These are phyloP conservation scores for Podospora anserina DNA, from an alignment of 495 filamentous ascomycete species.

Conservation along the genomic window DNA sequence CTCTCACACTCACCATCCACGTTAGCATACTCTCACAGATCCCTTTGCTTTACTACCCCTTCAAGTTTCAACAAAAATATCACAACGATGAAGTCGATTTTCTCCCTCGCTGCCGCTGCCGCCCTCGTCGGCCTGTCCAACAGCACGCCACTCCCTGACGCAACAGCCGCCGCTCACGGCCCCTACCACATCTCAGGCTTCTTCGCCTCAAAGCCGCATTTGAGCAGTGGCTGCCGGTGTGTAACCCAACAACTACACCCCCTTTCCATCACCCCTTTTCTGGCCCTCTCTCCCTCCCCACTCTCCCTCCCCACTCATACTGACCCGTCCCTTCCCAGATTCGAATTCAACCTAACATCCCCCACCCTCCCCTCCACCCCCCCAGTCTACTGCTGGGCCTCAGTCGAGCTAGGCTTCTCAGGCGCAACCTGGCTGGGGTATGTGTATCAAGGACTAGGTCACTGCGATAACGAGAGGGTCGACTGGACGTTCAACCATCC, in stretches of 20 bases:
- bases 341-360: slow-evolving; percentile 10
- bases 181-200: slow-evolving; percentile 14
- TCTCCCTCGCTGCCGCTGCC: slow-evolving; percentile 3
- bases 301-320: background rate
- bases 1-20: background rate
- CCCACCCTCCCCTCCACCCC: background rate
- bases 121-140: slow-evolving; percentile 7
- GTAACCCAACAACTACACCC: background rate
- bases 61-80: background rate
- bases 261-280: background rate
- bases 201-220: slow-evolving; percentile 14
- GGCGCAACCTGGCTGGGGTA: slow-evolving; percentile 14
- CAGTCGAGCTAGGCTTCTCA: slow-evolving; percentile 14
- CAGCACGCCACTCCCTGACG: slow-evolving; percentile 2
- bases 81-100: slow-evolving; percentile 9
- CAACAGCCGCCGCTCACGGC: background rate
- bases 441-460: slow-evolving; percentile 3
- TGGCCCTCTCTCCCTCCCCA: background rate
- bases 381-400: slow-evolving; percentile 4
- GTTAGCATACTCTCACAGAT: background rate
- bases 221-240: slow-evolving; percentile 9
- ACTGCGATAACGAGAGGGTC: slow-evolving; percentile 10
- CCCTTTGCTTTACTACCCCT: background rate
- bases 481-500: slow-evolving; percentile 16
- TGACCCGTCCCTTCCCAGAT: background rate